Evolutionary conservation across 257 asterid species (phyloP).

Genomic region (Solanum sitiens): DNA sequence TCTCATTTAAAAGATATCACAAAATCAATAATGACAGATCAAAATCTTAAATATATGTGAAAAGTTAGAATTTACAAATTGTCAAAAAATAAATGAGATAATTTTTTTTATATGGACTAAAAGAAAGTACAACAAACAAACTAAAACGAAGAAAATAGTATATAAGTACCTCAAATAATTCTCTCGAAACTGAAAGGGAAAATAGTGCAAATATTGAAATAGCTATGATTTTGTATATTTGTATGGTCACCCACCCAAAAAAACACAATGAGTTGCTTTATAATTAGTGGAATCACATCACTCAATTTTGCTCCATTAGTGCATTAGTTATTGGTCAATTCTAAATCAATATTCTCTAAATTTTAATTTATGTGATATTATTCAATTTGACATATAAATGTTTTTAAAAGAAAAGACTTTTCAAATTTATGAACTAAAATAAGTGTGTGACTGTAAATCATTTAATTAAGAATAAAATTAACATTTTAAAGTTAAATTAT

Average conservation of each 20-base stretch:
- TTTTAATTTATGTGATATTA: too few species aligned
- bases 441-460: too few species aligned
- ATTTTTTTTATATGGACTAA: too few species aligned
- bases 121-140: not conserved
- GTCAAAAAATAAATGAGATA: not conserved
- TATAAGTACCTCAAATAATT: not conserved
- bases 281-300: not conserved
- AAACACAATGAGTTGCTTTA: not conserved
- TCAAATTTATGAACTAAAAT: too few species aligned
- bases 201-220: not conserved
- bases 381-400: too few species aligned
- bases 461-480: too few species aligned
- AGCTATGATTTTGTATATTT: not conserved
- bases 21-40: too few species aligned
- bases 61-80: too few species aligned
- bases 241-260: not conserved
- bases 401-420: too few species aligned
- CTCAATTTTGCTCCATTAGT: not conserved
- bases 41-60: too few species aligned
- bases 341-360: not conserved
- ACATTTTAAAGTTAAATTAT: too few species aligned
- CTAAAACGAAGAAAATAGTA: not conserved
- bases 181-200: not conserved
- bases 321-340: not conserved
- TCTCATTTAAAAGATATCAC: too few species aligned